Base-by-base conservation (phyloP, 129 eudicot genomes). In the Calendula officinalis region DNA sequence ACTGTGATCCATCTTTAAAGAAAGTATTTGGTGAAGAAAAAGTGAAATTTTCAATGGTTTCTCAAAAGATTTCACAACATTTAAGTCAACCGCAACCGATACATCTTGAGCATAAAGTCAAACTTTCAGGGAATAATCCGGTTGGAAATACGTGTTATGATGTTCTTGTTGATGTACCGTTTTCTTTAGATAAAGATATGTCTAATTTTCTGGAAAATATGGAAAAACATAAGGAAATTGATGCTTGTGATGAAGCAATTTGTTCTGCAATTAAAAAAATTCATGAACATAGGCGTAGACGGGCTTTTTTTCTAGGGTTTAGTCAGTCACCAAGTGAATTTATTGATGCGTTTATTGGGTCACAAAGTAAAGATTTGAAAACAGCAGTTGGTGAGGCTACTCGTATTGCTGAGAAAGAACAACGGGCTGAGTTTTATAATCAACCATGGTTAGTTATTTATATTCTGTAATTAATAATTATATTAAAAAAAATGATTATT, bases 241-340 rank as follows among this genome's bases (percentile, higher is more conserved):
- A 91, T 72, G 88, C 88, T 16, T 85, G 83, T 56, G 95, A 91
- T 54, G 86, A 85, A 66, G 83, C 82, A 14, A 91, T 91, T 56
- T 81, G 84, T 56, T 67, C 86, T 60, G 88, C 98, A 11, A 41
- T 91, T 38, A 91, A 88, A 80, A 85, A 87, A 76, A 85, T 91
- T 59, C 86, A 91, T 56, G 98, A 91, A 69, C 98, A 91, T 73
- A 61, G 80, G 56, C 70, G 77, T 14, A 80, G 96, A 62, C 83
- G 91, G 50, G 86, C 94, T 47, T 91, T 91, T 83, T 91, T 91
- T 83, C 83, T 91, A 16, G 98, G 96, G 53, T 91, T 91, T 53
- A 91, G 98, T 64, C 94, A 91, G 77, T 91, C 98, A 11, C 98
- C 98, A 3, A 78, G 91, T 5, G 96, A 91, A 70, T 91, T 91